A percentile compares a stretch with the other conserved stretches of the same genome.
Evolutionary conservation across 1,284 basidiomycete species (phyloP).

Genomic region (Microbotryum lychnidis-dioicae): DNA sequence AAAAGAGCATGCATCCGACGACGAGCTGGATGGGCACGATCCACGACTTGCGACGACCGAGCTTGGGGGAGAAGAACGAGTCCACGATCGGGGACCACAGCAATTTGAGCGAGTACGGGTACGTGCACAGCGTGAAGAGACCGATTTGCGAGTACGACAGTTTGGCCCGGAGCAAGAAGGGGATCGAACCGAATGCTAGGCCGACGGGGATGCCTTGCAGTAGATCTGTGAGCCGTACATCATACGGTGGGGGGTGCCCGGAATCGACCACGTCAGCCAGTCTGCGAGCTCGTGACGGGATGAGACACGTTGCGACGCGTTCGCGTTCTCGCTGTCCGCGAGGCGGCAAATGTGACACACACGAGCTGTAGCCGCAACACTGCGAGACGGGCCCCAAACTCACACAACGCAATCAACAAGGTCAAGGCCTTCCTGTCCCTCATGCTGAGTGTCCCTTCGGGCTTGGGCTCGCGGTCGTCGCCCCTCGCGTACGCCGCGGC

Average conservation of each 20-base stretch:
- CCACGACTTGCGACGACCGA: constrained; percentile 95
- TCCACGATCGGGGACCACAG: constrained; percentile 98
- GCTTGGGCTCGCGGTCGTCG: not conserved
- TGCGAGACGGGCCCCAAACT: constrained; percentile 39
- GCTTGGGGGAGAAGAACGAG: constrained; percentile 66
- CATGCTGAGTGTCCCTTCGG: constrained; percentile 3
- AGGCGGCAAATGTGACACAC: not conserved
- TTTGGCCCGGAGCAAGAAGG: constrained; percentile 89
- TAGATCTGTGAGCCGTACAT: constrained; percentile 51
- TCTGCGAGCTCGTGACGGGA: not conserved
- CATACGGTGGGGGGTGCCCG: not conserved
- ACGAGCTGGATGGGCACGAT: constrained; percentile 94
- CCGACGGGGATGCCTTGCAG: constrained; percentile 94
- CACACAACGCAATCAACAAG: constrained; percentile 80
- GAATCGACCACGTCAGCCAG: not conserved
- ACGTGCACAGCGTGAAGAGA: constrained; percentile 85
- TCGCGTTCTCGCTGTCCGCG: not conserved
- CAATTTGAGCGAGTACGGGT: constrained; percentile 95
- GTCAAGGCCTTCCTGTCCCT: constrained; percentile 74
- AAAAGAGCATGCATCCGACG: constrained; percentile 79
- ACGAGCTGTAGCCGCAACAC: not conserved
- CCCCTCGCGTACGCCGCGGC: not conserved
- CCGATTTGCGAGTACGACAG: constrained; percentile 94
- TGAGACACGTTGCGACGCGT: not conserved
- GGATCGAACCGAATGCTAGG: constrained; percentile 68